phyloP scores from a whole-genome alignment of 176 grass and related monocot species.

The Urochloa ruziziensis region DNA sequence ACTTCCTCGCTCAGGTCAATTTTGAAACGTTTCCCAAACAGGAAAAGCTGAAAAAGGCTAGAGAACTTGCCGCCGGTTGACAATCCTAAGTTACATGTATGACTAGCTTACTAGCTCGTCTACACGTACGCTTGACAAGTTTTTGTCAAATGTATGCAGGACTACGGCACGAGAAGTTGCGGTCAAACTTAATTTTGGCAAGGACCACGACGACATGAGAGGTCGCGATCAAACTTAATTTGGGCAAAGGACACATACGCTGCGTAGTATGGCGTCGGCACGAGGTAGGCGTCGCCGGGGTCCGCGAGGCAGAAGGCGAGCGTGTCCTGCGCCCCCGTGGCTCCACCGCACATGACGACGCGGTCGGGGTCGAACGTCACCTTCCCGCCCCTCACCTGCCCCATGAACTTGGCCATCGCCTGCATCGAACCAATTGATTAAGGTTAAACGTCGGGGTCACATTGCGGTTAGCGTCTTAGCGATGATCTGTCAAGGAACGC shows the following conservation, averaged over 20 bases:
- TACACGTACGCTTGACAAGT: too few species aligned
- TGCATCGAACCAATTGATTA: constrained; percentile 14
- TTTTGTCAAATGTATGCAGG: too few species aligned
- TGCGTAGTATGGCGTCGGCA: constrained; percentile 90
- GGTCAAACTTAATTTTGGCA: not conserved
- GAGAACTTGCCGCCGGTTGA: not conserved
- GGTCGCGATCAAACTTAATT: not conserved
- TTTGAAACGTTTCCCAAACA: constrained; percentile 31
- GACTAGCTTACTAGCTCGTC: too few species aligned
- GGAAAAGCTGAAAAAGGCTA: not conserved
- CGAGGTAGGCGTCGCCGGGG: constrained; percentile 82
- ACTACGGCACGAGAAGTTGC: not conserved
- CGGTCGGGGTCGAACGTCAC: constrained; percentile 62
- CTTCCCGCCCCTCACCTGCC: constrained; percentile 71
- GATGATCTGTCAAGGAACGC: not conserved
- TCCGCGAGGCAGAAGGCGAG: constrained; percentile 96
- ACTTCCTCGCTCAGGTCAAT: not conserved
- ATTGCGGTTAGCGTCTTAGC: not conserved
- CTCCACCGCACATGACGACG: constrained; percentile 85
- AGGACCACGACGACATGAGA: not conserved
- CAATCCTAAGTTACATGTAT: not conserved
- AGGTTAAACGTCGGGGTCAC: not conserved
- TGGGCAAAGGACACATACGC: constrained; percentile 44
- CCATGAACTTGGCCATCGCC: constrained; percentile 90
- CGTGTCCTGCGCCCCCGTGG: constrained; percentile 76